Evolutionary conservation across 2,329 filamentous ascomycete genomes (phyloP).

Genomic region (Knoxdaviesia capensis): DNA sequence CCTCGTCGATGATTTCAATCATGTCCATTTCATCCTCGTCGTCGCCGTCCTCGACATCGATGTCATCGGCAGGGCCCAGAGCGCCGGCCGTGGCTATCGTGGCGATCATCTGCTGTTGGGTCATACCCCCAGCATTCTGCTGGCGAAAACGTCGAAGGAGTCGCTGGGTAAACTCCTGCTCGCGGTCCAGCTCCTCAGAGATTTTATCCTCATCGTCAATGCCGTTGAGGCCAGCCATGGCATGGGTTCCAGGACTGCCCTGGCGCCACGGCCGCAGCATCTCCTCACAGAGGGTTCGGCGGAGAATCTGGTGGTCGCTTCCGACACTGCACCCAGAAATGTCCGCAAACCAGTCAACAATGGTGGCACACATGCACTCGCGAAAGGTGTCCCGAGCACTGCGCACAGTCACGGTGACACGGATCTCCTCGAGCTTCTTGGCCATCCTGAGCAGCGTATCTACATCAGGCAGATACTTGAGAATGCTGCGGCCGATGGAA

Average conservation of each 20-base stretch:
- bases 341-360: constrained; percentile 89
- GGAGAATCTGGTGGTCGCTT: constrained; percentile 56
- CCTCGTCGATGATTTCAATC: constrained; percentile 14
- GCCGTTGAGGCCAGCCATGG: constrained; percentile 53
- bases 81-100: not conserved
- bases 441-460: constrained; percentile 57
- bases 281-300: constrained; percentile 75
- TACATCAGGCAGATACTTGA: constrained; percentile 58
- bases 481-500: constrained; percentile 65
- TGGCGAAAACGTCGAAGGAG: constrained; percentile 12
- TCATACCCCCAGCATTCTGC: constrained; percentile 2
- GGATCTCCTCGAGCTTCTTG: constrained; percentile 80
- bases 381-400: constrained; percentile 88
- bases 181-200: constrained; percentile 21
- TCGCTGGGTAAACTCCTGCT: constrained; percentile 16
- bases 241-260: constrained; percentile 68
- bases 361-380: constrained; percentile 96
- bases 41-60: constrained; percentile 25
- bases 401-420: constrained; percentile 85
- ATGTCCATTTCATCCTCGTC: constrained; percentile 23
- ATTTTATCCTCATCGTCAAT: constrained; percentile 63
- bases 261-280: constrained; percentile 72
- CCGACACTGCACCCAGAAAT: constrained; percentile 79
- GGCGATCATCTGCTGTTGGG: constrained; percentile 6
- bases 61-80: constrained; percentile 11